These are phyloP conservation scores for Zoysia japonica DNA, from an alignment of 176 grass and related monocot species.

Conservation along the genomic window DNA sequence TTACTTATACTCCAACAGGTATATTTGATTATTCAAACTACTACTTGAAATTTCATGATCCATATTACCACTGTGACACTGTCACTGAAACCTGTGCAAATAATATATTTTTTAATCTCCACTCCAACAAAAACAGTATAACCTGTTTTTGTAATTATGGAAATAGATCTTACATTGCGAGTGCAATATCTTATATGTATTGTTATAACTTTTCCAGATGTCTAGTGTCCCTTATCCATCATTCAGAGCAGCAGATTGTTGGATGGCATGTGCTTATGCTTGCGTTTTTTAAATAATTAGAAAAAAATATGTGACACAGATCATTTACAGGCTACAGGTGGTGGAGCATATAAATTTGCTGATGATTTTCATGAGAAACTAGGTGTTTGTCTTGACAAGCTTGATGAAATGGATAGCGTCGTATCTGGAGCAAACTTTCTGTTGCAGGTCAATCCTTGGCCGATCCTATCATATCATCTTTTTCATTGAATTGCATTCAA, in stretches of 20 bases:
- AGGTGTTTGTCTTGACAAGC: conserved; percentile 87
- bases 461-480: not conserved
- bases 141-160: not conserved
- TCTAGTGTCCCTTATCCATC: not conserved
- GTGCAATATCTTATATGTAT: not conserved
- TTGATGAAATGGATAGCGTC: conserved; percentile 95
- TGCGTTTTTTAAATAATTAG: conserved; percentile 4
- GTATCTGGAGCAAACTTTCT: conserved; percentile 92
- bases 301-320: conserved; percentile 23
- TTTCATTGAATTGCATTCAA: conserved; percentile 8
- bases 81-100: conserved; percentile 3
- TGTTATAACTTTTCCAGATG: not conserved
- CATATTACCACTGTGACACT: not conserved
- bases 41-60: conserved; percentile 7
- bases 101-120: not conserved
- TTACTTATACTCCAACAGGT: no score
- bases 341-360: conserved; percentile 87
- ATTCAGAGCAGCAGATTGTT: conserved; percentile 14
- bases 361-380: conserved; percentile 73
- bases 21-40: conserved; percentile 1
- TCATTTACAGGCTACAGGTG: conserved; percentile 79
- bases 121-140: not conserved
- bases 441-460: conserved; percentile 60
- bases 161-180: not conserved
- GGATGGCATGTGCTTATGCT: not conserved